These are phyloP conservation scores for Cladosporium halotolerans DNA, from an alignment of 2,329 filamentous ascomycete species.

Conservation along the genomic window DNA sequence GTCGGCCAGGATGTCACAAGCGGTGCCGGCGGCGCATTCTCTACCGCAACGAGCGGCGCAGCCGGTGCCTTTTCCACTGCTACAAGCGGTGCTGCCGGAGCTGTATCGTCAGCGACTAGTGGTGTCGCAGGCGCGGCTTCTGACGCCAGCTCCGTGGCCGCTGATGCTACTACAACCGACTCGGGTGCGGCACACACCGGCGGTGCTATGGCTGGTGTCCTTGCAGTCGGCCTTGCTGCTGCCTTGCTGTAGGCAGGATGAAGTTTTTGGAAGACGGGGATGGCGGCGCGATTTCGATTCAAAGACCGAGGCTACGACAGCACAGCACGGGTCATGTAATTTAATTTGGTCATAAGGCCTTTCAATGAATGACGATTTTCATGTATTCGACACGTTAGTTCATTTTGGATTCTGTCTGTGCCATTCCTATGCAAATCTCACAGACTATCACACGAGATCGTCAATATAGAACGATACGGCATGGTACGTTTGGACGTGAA, in stretches of 20 bases:
- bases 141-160: neutral
- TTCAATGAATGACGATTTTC: too few species aligned
- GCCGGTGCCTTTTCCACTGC: conserved; percentile 13
- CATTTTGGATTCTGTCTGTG: too few species aligned
- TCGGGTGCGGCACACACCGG: conserved; percentile 4
- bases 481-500: too few species aligned
- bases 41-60: conserved; percentile 18
- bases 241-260: neutral
- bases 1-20: neutral
- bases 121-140: neutral
- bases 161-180: neutral
- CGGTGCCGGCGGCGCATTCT: neutral
- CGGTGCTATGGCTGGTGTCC: conserved; percentile 1
- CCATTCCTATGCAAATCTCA: neutral
- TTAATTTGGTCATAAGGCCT: too few species aligned
- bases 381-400: too few species aligned
- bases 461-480: too few species aligned
- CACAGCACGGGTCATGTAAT: too few species aligned
- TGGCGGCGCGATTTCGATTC: neutral
- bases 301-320: too few species aligned
- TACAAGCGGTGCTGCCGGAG: conserved; percentile 12
- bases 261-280: neutral
- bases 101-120: neutral
- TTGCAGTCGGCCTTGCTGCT: conserved; percentile 7
- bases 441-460: too few species aligned